Evolutionary conservation across 305 asterid species (phyloP).

Genomic region (Fraxinus ornus): DNA sequence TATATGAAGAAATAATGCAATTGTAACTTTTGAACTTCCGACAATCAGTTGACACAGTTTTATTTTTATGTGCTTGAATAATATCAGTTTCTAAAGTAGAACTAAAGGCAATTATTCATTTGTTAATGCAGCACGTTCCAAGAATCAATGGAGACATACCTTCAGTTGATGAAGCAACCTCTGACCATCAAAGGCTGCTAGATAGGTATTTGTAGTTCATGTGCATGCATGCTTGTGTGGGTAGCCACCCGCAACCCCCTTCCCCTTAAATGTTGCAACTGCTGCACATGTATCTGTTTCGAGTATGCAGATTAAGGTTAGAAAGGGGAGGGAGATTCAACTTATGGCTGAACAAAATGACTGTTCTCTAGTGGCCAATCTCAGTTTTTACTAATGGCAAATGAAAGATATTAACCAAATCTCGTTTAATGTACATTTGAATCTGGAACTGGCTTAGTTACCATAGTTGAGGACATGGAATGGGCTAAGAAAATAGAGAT

Average conservation of each 20-base stretch:
- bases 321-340: background rate
- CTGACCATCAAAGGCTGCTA: slow-evolving; percentile 95
- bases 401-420: slow-evolving; percentile 8
- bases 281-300: background rate
- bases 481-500: slow-evolving; percentile 4
- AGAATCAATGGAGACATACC: slow-evolving; percentile 94
- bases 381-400: slow-evolving; percentile 4
- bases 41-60: background rate
- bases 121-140: slow-evolving; percentile 77
- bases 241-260: background rate
- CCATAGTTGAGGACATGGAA: slow-evolving; percentile 7
- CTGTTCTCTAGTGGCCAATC: slow-evolving; percentile 4
- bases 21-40: slow-evolving; percentile 11
- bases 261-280: background rate
- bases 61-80: background rate
- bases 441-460: slow-evolving; percentile 1
- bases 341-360: background rate
- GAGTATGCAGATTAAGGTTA: background rate
- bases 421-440: background rate
- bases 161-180: slow-evolving; percentile 86
- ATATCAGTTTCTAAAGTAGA: background rate
- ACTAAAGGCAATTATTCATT: slow-evolving; percentile 12
- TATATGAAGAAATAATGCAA: background rate
- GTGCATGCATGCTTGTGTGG: no score
- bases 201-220: slow-evolving; percentile 61